Conservation (phyloP, 1,139 yeast species). For the Zhuliangozyma parablackwelliae region DNA sequence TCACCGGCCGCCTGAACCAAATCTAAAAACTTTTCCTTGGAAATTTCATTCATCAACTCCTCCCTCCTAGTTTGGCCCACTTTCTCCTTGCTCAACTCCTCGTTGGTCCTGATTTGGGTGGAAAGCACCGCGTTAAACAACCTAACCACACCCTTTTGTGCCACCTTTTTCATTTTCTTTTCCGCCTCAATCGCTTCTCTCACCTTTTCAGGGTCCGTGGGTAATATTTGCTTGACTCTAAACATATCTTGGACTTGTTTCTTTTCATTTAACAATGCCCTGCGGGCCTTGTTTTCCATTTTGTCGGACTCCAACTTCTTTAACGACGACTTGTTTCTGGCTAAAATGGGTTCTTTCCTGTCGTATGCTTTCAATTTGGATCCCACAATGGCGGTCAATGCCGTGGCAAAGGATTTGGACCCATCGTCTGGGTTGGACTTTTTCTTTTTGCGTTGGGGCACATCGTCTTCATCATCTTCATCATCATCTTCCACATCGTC, state of each 20-base stretch:
- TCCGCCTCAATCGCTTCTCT: conserved; percentile 67
- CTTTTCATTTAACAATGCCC: conserved; percentile 67
- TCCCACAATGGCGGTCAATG: conserved; percentile 78
- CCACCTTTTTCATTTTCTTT: conserved; percentile 68
- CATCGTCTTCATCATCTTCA: conserved; percentile 26
- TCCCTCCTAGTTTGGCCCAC: conserved; percentile 44
- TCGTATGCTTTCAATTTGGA: conserved; percentile 86
- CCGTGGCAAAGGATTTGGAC: conserved; percentile 70
- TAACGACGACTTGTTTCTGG: conserved; percentile 64
- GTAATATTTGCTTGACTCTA: conserved; percentile 64
- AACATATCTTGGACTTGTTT: conserved; percentile 62
- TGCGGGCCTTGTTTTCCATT: conserved; percentile 78
- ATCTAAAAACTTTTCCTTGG: conserved; percentile 87
- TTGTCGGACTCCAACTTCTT: conserved; percentile 77
- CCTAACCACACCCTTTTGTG: conserved; percentile 91
- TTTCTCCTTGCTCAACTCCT: conserved; percentile 36
- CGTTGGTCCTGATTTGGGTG: conserved; percentile 64
- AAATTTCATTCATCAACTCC: conserved; percentile 69
- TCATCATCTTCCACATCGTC: conserved; percentile 20
- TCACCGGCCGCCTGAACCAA: conserved; percentile 78
- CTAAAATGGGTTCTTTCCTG: conserved; percentile 84
- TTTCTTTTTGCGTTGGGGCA: conserved; percentile 45
- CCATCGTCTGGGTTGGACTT: conserved; percentile 59
- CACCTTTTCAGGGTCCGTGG: conserved; percentile 39
- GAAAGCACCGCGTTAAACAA: conserved; percentile 86